Conservation (phyloP, 305 asterid genomes). For the Fraxinus latifolia region DNA sequence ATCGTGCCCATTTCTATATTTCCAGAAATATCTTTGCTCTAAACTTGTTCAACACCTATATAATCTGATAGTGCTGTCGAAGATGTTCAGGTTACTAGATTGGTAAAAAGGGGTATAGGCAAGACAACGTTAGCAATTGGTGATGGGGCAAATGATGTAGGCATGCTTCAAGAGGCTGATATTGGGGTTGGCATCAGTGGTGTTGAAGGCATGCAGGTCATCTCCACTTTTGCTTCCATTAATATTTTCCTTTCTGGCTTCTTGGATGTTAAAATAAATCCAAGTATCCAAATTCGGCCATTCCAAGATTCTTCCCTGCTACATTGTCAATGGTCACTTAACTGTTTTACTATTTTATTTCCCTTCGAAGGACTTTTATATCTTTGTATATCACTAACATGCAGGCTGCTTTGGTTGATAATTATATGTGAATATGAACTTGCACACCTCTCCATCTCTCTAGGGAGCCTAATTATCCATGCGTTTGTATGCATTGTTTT, state of each 20-base stretch:
- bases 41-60: slow-evolving; percentile 23
- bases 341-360: background rate
- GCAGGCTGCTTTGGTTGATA: background rate
- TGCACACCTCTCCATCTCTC: background rate
- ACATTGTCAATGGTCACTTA: background rate
- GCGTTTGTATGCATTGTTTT: background rate
- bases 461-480: background rate
- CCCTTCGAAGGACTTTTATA: background rate
- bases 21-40: background rate
- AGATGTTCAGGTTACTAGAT: slow-evolving; percentile 86
- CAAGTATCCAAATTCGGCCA: background rate
- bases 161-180: slow-evolving; percentile 99
- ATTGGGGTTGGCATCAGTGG: slow-evolving; percentile 97
- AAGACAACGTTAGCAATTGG: slow-evolving; percentile 86
- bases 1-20: slow-evolving; percentile 18
- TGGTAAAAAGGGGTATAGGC: slow-evolving; percentile 79
- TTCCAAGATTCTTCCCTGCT: background rate
- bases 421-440: background rate
- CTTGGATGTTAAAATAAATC: background rate
- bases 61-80: slow-evolving; percentile 52
- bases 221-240: slow-evolving; percentile 8
- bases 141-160: slow-evolving; percentile 98
- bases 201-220: slow-evolving; percentile 97
- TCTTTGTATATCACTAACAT: background rate
- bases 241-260: background rate